Base-by-base conservation (phyloP, 768 basidiomycete genomes). In the Glaciozyma antarctica region DNA sequence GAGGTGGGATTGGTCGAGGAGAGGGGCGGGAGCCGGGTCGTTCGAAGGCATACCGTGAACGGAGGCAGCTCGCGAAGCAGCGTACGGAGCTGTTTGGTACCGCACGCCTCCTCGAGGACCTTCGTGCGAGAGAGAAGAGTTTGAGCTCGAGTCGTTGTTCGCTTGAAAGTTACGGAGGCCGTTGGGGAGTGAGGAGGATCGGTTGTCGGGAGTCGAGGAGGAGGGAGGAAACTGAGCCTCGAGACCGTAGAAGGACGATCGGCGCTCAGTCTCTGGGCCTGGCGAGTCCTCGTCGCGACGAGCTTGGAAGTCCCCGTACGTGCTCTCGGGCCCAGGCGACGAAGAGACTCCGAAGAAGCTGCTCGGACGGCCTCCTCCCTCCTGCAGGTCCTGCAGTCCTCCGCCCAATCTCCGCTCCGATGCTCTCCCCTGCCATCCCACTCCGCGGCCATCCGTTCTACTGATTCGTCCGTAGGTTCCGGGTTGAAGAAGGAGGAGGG, bases 1-100 rank as follows among this genome's bases (percentile, higher is more conserved):
- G 10, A 75, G 68, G 56, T 75, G 74, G 17, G 71, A 71, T 32
- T 75, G 74, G 47, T 73, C 67, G 45, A 73, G 63, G 19, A 71
- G 62, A 41, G 58, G 60, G 2, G 65, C 65, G 16, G 68, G 53
- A 5, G 68, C 34, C 5, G 69, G 63, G 22, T 26, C 63, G 26
- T 41, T 26, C 17, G 57, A 49, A 9, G 53, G 26, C 43, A 58
- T 61, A 56, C 65, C 65, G 58, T 67, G 67, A 9, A 70, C 48
- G 1, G 65, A 67, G 0, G 63, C 69, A 0, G 69, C 59, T 12
- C 63, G 60, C 7, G 61, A 62, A 2, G 60, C n/a, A 1, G 69
- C 61, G 58, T 67, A 60, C 7, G 69, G 69, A 2, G 69, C 63
- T 15, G 61, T 61, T 28, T 61, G 58, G 61, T 67, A 65, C 21